phyloP scores from a whole-genome alignment of 352 stramenopile genomes.

The Phytophthora multivora region DNA sequence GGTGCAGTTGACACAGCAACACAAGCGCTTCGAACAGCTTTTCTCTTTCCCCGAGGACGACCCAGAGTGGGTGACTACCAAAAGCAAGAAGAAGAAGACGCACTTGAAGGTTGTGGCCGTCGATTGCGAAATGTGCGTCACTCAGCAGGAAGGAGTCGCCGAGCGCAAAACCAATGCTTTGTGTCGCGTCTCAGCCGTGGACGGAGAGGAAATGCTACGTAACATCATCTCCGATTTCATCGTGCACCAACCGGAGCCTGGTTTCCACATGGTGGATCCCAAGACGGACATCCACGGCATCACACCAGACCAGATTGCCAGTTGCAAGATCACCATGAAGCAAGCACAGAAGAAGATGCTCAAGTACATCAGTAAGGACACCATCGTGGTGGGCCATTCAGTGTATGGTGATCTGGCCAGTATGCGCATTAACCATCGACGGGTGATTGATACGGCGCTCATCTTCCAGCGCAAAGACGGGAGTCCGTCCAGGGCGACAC shows the following conservation, averaged over 20 bases:
- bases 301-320: conserved; percentile 65
- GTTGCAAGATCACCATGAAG: conserved; percentile 72
- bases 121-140: conserved; percentile 91
- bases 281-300: conserved; percentile 91
- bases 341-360: conserved; percentile 86
- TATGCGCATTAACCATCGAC: conserved; percentile 74
- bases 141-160: conserved; percentile 22
- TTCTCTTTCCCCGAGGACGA: conserved; percentile 57
- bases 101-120: conserved; percentile 75
- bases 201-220: conserved; percentile 80
- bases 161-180: conserved; percentile 62
- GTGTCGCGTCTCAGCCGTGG: conserved; percentile 81
- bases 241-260: conserved; percentile 77
- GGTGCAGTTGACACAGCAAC: conserved; percentile 65
- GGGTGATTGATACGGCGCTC: conserved; percentile 85
- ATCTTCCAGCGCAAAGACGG: conserved; percentile 72
- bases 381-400: conserved; percentile 85
- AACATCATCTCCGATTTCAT: conserved; percentile 79
- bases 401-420: conserved; percentile 77
- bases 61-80: conserved; percentile 63
- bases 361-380: conserved; percentile 84
- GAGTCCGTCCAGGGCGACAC: conserved; percentile 42
- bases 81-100: conserved; percentile 62
- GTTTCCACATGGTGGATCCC: conserved; percentile 62
- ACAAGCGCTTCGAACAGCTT: conserved; percentile 59